Evolutionary conservation across 805 yeast genomes (phyloP).

Genomic region (Yamadazyma sp.): DNA sequence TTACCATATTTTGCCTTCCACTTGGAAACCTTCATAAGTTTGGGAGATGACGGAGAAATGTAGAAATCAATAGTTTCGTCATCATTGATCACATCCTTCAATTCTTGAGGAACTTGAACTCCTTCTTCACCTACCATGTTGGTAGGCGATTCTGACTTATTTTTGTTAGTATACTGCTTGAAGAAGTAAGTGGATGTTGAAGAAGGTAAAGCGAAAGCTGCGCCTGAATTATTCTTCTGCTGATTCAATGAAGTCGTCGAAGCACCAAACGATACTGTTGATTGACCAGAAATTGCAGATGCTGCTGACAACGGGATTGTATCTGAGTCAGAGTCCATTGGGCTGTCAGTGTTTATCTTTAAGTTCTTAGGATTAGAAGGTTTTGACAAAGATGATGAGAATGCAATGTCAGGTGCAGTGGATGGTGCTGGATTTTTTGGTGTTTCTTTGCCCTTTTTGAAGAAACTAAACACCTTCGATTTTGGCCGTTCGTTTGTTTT

Average conservation of each 20-base stretch:
- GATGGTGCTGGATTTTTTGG: constrained; percentile 3
- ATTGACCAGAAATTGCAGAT: constrained; percentile 16
- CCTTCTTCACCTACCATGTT: constrained; percentile 15
- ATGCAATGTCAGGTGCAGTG: constrained; percentile 1
- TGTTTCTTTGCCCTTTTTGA: constrained; percentile 23
- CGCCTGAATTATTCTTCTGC: constrained; percentile 16
- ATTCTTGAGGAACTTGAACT: constrained; percentile 34
- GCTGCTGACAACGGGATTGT: constrained; percentile 18
- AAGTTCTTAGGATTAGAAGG: constrained; percentile 15
- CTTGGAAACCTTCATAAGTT: constrained; percentile 39
- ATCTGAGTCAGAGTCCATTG: constrained; percentile 15
- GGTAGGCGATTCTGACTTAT: constrained; percentile 14
- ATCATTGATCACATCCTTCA: constrained; percentile 38
- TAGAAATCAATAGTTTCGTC: constrained; percentile 39
- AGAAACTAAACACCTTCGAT: constrained; percentile 32
- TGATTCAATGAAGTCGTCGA: constrained; percentile 12
- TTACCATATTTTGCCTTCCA: constrained; percentile 44
- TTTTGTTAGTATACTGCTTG: constrained; percentile 24
- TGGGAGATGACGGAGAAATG: constrained; percentile 33
- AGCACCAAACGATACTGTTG: constrained; percentile 14
- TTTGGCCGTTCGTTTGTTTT: constrained; percentile 22
- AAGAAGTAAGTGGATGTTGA: constrained; percentile 42
- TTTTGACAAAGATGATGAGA: background rate
- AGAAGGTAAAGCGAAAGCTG: constrained; percentile 46
- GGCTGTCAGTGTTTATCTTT: constrained; percentile 14